Evolutionary conservation across 352 stramenopile genomes (phyloP).

Genomic region (Pythium rhizo-oryzae): DNA sequence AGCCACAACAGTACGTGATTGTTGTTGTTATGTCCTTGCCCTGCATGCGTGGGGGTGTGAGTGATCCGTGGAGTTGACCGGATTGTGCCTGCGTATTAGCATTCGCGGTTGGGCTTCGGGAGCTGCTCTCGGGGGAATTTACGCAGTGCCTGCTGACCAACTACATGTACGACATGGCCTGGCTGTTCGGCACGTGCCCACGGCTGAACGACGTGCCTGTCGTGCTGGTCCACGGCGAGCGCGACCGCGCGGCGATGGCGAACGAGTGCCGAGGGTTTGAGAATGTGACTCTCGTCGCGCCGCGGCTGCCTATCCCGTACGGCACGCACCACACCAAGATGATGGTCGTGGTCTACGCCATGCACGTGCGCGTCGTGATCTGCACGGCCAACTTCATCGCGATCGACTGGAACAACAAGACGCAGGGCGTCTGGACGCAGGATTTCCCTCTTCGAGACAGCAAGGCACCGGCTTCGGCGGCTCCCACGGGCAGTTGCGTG

Average conservation of each 20-base stretch:
- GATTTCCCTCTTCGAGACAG: conserved; percentile 67
- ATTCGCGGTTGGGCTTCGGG: conserved; percentile 40
- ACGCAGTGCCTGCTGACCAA: conserved; percentile 71
- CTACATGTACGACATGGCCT: conserved; percentile 81
- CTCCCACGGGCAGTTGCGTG: no score
- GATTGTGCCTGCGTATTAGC: conserved; percentile 27
- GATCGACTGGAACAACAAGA: conserved; percentile 84
- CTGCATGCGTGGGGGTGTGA: no score
- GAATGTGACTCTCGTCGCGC: conserved; percentile 68
- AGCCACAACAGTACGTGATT: conserved; percentile 25
- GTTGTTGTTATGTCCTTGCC: no score
- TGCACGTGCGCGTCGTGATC: conserved; percentile 75
- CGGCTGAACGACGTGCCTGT: conserved; percentile 62
- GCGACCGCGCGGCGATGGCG: conserved; percentile 54
- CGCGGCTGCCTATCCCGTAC: conserved; percentile 77
- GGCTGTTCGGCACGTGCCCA: conserved; percentile 69
- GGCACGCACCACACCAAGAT: conserved; percentile 90
- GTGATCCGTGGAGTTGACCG: background rate
- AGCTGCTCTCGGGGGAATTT: conserved; percentile 67
- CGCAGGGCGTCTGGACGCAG: conserved; percentile 82
- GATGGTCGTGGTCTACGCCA: conserved; percentile 68
- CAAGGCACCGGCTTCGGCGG: background rate
- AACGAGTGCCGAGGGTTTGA: conserved; percentile 55
- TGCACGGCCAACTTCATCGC: conserved; percentile 88
- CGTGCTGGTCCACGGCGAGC: conserved; percentile 80